Percentiles rank a stretch among this genome's conserved stretches.
phyloP scores from a whole-genome alignment of 2,329 filamentous ascomycete genomes.

The Colletotrichum sp. region DNA sequence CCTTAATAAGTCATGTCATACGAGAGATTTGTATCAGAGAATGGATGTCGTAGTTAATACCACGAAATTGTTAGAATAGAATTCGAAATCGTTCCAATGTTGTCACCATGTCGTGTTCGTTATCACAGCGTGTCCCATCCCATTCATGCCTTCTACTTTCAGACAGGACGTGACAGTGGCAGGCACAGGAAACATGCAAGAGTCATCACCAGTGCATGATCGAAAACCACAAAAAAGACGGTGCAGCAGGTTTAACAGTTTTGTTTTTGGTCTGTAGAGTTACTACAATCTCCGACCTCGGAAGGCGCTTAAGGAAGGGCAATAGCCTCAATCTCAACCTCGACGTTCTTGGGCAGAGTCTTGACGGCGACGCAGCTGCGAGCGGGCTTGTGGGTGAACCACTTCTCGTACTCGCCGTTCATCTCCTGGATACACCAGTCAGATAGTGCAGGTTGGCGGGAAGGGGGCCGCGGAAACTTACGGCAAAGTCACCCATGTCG shows the following conservation, averaged over 20 bases:
- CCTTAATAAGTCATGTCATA: not conserved
- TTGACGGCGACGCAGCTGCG: constrained; percentile 90
- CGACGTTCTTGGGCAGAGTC: constrained; percentile 82
- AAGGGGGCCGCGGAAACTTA: constrained; percentile 32
- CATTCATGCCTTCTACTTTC: not conserved
- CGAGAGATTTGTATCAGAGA: not conserved
- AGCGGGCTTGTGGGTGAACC: constrained; percentile 84
- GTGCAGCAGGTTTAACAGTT: not conserved
- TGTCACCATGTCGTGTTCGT: not conserved
- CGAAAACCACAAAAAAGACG: not conserved
- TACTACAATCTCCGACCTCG: not conserved
- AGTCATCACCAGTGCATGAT: not conserved
- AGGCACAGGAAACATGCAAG: not conserved
- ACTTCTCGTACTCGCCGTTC: constrained; percentile 86
- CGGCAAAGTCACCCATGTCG: constrained; percentile 86
- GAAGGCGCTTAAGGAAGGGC: constrained; percentile 60
- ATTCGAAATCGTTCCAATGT: not conserved
- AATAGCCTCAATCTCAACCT: constrained; percentile 90
- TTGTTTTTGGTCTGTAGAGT: not conserved
- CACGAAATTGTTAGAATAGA: too few relatives aligned
- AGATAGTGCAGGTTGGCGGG: not conserved
- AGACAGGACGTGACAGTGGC: not conserved
- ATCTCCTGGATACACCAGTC: constrained; percentile 57
- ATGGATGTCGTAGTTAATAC: too few relatives aligned
- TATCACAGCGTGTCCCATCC: not conserved